Evolutionary conservation across 495 filamentous ascomycete species (phyloP).

Genomic region (Annulohypoxylon nitens): DNA sequence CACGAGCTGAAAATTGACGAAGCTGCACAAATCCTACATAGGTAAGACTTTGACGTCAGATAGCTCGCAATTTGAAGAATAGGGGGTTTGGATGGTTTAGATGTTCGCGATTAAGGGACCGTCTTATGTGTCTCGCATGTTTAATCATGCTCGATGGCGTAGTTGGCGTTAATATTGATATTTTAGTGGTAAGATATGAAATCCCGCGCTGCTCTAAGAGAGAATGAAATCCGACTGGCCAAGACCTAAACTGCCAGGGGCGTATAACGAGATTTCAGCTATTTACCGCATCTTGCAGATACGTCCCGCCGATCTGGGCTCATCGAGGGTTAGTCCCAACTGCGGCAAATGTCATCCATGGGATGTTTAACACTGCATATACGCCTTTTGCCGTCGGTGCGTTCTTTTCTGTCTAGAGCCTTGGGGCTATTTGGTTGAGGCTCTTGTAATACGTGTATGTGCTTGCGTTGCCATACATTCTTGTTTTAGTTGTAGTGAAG

Average conservation of each 20-base stretch:
- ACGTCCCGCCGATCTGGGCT: slow-evolving; percentile 26
- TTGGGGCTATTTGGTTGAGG: slow-evolving; percentile 25
- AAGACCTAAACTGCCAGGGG: neutral
- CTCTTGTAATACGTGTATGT: slow-evolving; percentile 28
- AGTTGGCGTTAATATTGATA: slow-evolving; percentile 35
- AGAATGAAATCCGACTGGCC: neutral
- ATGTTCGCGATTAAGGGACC: neutral
- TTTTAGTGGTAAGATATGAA: slow-evolving; percentile 25
- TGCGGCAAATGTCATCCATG: slow-evolving; percentile 3
- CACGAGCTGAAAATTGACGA: slow-evolving; percentile 16
- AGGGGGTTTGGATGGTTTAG: neutral
- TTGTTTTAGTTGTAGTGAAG: slow-evolving; percentile 23
- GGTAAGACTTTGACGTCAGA: slow-evolving; percentile 44
- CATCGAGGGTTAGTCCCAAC: slow-evolving; percentile 17
- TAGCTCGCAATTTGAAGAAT: neutral
- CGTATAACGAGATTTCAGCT: slow-evolving; percentile 10
- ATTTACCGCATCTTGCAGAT: slow-evolving; percentile 34
- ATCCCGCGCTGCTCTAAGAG: slow-evolving; percentile 25
- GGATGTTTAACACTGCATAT: slow-evolving; percentile 14
- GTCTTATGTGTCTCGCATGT: slow-evolving; percentile 11
- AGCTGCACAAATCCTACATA: slow-evolving; percentile 28
- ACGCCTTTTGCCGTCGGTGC: slow-evolving; percentile 9
- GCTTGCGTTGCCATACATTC: slow-evolving; percentile 22
- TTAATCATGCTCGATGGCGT: slow-evolving; percentile 38
- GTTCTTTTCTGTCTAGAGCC: slow-evolving; percentile 14